Base-by-base conservation (phyloP, 2,329 filamentous ascomycete species). In the Fusarium virguliforme region DNA sequence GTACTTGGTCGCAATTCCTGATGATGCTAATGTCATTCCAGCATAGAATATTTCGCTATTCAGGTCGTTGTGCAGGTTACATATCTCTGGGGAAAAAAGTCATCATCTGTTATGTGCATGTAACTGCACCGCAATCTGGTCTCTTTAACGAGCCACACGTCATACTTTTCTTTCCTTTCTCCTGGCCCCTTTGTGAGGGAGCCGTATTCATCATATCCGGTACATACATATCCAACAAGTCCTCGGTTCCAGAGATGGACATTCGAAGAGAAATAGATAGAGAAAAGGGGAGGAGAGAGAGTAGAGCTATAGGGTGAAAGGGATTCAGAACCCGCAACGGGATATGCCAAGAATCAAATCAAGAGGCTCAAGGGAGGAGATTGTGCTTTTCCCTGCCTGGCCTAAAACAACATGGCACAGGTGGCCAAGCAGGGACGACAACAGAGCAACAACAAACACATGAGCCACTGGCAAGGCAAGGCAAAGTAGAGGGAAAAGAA, bases 371-470 rank as follows among this genome's bases (percentile, higher is more conserved):
- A 56, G 24, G 6, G 15, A 18, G 22, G 22, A n/a, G 6, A 9
- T 26, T 24, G 40, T 28, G 37, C n/a, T 35, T 46, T 58, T 58
- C 48, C 55, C 55, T 58, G 40, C 55, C 32, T 46, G 18, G n/a
- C 24, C 13, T 9, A 38, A 26, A 37, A 56, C 15, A 30, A 30
- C 53, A 28, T n/a, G 22, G 34, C 53, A 55, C 30, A 26, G 35
- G 7, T 26, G 41, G 64, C 37, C 46, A 37, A 50, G 37, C 58
- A 28, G 43, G 38, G 60, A 30, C 30, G 28, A 60, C 62, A 57
- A 68, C 43, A 50, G 59, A 58, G 59, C 48, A 9, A 22, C 53
- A 8, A 22, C 58, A 53, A 57, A 58, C 65, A 30, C 53, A 56
- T 22, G 13, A 58, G 34, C 55, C 55, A 58, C 40, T 30, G 48